These are phyloP conservation scores for Saussurea involucrata DNA, from an alignment of 129 eudicot genomes.

Conservation along the genomic window DNA sequence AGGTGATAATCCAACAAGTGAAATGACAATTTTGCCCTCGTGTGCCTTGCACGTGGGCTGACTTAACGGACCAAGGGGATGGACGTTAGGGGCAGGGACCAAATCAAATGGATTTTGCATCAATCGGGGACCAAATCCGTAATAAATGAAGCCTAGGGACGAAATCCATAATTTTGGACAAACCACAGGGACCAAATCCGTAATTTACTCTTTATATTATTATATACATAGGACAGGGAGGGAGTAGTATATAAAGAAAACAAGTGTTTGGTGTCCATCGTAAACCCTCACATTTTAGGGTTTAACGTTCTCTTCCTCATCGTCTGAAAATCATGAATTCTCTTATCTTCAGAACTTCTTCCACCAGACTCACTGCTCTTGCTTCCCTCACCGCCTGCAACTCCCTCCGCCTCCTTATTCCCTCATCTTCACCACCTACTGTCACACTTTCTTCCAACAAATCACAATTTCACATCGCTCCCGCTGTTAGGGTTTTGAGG, in stretches of 20 bases:
- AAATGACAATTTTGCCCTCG: too few species aligned
- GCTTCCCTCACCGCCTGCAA: slow-evolving; percentile 11
- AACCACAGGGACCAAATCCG: too few species aligned
- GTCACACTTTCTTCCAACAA: neutral
- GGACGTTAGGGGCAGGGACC: too few species aligned
- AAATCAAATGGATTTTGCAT: too few species aligned
- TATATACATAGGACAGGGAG: neutral
- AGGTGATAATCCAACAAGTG: too few species aligned
- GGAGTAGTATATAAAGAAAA: slow-evolving; percentile 1
- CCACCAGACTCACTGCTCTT: slow-evolving; percentile 2
- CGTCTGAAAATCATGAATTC: neutral
- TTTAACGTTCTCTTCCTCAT: neutral
- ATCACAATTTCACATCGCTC: neutral
- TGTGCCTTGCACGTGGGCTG: too few species aligned
- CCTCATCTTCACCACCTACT: neutral
- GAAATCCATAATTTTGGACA: too few species aligned
- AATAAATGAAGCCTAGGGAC: too few species aligned
- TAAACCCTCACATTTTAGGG: slow-evolving; percentile 13
- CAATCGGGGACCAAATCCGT: too few species aligned
- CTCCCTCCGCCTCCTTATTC: slow-evolving; percentile 9
- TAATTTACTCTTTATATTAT: neutral
- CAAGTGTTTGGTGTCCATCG: neutral
- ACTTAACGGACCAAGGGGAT: too few species aligned
- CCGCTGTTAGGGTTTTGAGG: neutral
- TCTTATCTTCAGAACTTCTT: slow-evolving; percentile 11